These are phyloP conservation scores for Boletus eberwhitei DNA, from an alignment of 768 basidiomycete species.

Conservation along the genomic window DNA sequence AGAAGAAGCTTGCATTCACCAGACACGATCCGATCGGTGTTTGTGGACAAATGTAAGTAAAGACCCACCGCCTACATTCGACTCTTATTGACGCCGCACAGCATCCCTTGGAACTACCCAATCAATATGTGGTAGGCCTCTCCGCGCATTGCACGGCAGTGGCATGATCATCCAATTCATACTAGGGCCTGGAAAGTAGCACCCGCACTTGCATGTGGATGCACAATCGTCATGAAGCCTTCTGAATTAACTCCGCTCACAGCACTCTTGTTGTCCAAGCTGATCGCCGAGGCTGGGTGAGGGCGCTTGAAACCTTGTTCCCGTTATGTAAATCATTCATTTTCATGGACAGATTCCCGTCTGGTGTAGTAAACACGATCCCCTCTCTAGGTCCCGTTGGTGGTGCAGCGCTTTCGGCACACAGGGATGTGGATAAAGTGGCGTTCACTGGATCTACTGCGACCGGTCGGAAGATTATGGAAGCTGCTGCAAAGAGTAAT, in stretches of 20 bases:
- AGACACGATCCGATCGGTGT: slow-evolving; percentile 92
- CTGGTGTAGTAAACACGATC: slow-evolving; percentile 87
- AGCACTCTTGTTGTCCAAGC: slow-evolving; percentile 77
- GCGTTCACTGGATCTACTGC: slow-evolving; percentile 93
- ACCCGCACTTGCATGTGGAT: slow-evolving; percentile 87
- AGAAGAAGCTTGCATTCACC: slow-evolving; percentile 80
- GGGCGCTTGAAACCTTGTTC: slow-evolving; percentile 12
- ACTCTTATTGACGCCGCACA: slow-evolving; percentile 26
- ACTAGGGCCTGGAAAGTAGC: slow-evolving; percentile 87
- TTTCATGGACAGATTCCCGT: slow-evolving; percentile 63
- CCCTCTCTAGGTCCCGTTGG: slow-evolving; percentile 80
- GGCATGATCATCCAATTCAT: not conserved
- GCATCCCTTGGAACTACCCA: slow-evolving; percentile 93
- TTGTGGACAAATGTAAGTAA: slow-evolving; percentile 80
- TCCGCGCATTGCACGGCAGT: slow-evolving; percentile 1
- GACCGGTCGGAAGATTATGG: slow-evolving; percentile 88
- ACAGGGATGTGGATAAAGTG: slow-evolving; percentile 87
- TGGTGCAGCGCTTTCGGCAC: slow-evolving; percentile 79
- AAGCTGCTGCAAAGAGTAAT: slow-evolving; percentile 90
- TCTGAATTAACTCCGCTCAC: slow-evolving; percentile 85
- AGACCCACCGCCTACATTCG: slow-evolving; percentile 1
- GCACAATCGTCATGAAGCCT: slow-evolving; percentile 94
- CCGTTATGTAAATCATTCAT: slow-evolving; percentile 15
- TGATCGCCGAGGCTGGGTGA: slow-evolving; percentile 82
- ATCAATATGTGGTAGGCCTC: slow-evolving; percentile 73